Conservation (phyloP, 768 basidiomycete species). For the Hortiboletus campestris region DNA sequence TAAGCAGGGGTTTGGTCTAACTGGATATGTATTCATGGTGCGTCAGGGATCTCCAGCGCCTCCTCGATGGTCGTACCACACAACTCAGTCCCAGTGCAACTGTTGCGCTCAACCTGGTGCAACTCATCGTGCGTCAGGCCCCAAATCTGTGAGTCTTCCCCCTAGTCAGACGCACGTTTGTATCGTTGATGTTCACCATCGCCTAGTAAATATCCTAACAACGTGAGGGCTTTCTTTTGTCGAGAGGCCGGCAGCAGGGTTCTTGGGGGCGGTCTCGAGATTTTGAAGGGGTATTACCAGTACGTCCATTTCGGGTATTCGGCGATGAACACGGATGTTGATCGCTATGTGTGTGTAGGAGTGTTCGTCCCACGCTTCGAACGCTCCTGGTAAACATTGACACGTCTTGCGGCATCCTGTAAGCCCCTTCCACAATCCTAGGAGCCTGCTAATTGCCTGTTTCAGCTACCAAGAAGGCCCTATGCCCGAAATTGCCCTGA, state of each 20-base stretch:
- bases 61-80: conserved; percentile 24
- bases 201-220: conserved; percentile 43
- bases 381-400: conserved; percentile 47
- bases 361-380: conserved; percentile 43
- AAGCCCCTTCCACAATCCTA: conserved; percentile 3
- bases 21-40: background rate
- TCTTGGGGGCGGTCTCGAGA: conserved; percentile 37
- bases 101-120: conserved; percentile 45
- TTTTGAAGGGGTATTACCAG: conserved; percentile 54
- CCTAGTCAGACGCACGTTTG: background rate
- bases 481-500: conserved; percentile 32
- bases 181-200: background rate
- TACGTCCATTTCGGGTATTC: conserved; percentile 23
- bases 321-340: background rate
- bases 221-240: conserved; percentile 46
- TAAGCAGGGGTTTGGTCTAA: conserved; percentile 10
- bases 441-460: background rate
- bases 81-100: conserved; percentile 27
- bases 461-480: conserved; percentile 27
- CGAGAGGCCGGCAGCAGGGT: conserved; percentile 25
- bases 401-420: conserved; percentile 46
- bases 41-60: conserved; percentile 24
- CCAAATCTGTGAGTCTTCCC: conserved; percentile 40
- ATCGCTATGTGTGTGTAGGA: conserved; percentile 29
- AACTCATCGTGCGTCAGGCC: conserved; percentile 48